These are phyloP conservation scores for Herpetomonas muscarum DNA, from an alignment of 208 protist genomes.

Conservation along the genomic window DNA sequence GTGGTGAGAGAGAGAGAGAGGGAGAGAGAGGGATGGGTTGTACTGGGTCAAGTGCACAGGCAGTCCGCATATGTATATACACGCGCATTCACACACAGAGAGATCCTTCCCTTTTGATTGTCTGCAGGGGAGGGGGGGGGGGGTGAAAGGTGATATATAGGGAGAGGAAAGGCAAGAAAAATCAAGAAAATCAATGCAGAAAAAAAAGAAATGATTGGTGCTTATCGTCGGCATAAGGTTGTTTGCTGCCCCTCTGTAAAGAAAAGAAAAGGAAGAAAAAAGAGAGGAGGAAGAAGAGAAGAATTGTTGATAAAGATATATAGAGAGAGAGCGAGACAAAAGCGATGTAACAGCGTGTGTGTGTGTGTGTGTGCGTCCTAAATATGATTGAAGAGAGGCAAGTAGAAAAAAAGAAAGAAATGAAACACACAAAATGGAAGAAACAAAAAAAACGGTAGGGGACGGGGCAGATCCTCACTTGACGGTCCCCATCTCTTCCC, in stretches of 20 bases:
- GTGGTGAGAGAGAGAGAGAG: no score
- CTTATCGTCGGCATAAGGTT: neutral
- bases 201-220: neutral
- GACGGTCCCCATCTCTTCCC: no score
- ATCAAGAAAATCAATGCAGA: neutral
- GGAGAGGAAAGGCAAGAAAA: neutral
- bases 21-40: no score
- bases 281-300: neutral
- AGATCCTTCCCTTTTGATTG: constrained; percentile 5
- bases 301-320: neutral
- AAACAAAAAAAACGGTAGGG: constrained; percentile 2
- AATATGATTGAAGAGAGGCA: constrained; percentile 1
- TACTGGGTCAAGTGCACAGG: no score
- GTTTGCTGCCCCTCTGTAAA: neutral
- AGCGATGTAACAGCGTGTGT: neutral
- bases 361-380: no score
- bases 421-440: neutral
- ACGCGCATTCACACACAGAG: constrained; percentile 2
- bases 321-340: constrained; percentile 6
- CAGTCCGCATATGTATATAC: neutral
- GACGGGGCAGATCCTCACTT: constrained; percentile 1
- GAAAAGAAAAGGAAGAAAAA: constrained; percentile 4
- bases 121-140: neutral
- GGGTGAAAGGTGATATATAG: neutral
- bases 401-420: neutral